phyloP scores from a whole-genome alignment of 2,329 filamentous ascomycete genomes.

The Cryphonectria nitschkei region DNA sequence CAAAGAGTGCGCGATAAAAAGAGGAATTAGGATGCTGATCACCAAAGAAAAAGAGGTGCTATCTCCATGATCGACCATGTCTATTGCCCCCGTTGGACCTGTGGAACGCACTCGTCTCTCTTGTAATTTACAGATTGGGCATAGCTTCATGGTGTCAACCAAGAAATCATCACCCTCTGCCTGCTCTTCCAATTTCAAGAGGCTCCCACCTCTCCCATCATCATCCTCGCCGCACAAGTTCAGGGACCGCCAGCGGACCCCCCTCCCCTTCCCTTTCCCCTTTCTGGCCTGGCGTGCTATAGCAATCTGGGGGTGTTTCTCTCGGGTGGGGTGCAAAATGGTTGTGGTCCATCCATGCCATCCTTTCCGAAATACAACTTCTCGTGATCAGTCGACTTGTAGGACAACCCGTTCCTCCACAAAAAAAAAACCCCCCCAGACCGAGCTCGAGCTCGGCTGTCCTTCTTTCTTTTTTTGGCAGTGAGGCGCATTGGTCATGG shows the following conservation, averaged over 20 bases:
- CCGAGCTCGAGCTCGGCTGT: background rate
- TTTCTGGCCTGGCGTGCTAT: slow-evolving; percentile 5
- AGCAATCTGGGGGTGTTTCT: background rate
- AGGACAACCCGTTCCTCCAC: background rate
- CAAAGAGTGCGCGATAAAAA: background rate
- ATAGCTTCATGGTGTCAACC: background rate
- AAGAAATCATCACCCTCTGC: background rate
- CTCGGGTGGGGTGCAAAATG: background rate
- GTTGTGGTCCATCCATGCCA: background rate
- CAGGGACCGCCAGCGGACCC: background rate
- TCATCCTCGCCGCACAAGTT: background rate
- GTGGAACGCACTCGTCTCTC: background rate
- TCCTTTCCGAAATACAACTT: slow-evolving; percentile 11
- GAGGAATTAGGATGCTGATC: slow-evolving; percentile 2
- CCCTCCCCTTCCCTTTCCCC: background rate
- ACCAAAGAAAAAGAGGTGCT: background rate
- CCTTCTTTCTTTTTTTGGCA: background rate
- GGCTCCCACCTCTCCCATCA: background rate
- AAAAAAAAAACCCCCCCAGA: background rate
- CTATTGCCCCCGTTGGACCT: background rate
- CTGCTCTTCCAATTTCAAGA: background rate
- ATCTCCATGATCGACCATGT: background rate
- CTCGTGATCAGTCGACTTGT: background rate
- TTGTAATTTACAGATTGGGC: background rate
- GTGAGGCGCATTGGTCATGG: background rate